These are phyloP conservation scores for Paraphoma chrysanthemicola DNA, from an alignment of 2,329 filamentous ascomycete species.

Conservation along the genomic window DNA sequence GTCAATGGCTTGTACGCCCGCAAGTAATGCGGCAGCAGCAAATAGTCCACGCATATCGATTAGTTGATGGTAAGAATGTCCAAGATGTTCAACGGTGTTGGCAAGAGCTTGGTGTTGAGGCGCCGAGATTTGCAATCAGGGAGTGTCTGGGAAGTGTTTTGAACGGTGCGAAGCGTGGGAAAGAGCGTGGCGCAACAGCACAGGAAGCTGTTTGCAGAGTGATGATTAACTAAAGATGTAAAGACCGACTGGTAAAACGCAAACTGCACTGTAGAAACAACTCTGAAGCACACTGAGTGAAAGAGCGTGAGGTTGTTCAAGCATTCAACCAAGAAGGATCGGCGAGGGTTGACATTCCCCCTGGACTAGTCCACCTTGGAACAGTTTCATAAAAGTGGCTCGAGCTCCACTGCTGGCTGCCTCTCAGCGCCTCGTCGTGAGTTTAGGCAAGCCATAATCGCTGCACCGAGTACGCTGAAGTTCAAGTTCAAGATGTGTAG, in stretches of 20 bases:
- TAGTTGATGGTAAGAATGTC: conserved; percentile 25
- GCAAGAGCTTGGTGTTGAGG: conserved; percentile 31
- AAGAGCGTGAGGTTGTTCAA: conserved; percentile 34
- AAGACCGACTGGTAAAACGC: conserved; percentile 41
- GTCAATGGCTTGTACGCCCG: conserved; percentile 63
- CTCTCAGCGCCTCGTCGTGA: neutral
- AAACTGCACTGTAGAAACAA: conserved; percentile 37
- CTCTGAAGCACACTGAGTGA: conserved; percentile 42
- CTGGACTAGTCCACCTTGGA: conserved; percentile 23
- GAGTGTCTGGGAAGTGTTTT: conserved; percentile 19
- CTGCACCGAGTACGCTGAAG: too few species aligned
- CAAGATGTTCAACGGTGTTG: conserved; percentile 34
- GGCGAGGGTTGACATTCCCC: conserved; percentile 26
- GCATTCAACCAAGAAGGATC: conserved; percentile 32
- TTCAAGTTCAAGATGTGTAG: too few species aligned
- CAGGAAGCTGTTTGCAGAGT: conserved; percentile 25
- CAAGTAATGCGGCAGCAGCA: conserved; percentile 59
- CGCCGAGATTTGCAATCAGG: conserved; percentile 26
- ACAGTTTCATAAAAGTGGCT: conserved; percentile 26
- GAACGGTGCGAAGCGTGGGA: conserved; percentile 16
- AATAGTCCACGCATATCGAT: conserved; percentile 63
- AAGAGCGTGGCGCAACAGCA: conserved; percentile 34
- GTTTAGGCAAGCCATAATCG: neutral
- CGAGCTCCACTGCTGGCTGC: conserved; percentile 5
- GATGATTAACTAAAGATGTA: conserved; percentile 30